A percentile compares a stretch with the other conserved stretches of the same genome.
These are phyloP conservation scores for Alternaria conjuncta DNA, from an alignment of 2,329 filamentous ascomycete genomes.

Conservation along the genomic window DNA sequence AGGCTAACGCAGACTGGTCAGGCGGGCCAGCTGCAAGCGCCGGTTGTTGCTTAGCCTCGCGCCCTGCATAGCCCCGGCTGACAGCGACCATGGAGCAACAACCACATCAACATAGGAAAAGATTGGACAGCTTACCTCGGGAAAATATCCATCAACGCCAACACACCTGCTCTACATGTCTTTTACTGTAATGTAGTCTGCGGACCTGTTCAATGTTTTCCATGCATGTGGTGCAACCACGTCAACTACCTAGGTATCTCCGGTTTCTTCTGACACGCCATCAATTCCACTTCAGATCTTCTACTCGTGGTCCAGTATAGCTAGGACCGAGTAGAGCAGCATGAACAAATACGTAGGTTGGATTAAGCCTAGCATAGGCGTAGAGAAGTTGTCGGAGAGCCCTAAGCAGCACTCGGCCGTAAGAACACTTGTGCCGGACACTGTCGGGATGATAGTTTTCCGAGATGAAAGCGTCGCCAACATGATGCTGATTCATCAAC, in stretches of 20 bases:
- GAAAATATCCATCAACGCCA: no score
- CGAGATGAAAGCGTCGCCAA: not conserved
- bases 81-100: not conserved
- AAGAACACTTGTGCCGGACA: not conserved
- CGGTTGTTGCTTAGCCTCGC: not conserved
- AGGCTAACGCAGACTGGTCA: not conserved
- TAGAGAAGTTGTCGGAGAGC: not conserved
- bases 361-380: not conserved
- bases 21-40: not conserved
- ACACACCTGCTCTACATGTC: no score
- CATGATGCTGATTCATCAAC: rapidly evolving
- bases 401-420: not conserved
- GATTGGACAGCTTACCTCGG: no score
- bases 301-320: not conserved
- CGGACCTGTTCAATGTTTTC: no score
- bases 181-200: no score
- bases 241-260: not conserved
- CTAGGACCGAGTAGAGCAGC: rapidly evolving
- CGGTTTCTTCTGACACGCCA: not conserved
- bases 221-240: not conserved
- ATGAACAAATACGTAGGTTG: not conserved
- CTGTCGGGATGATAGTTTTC: not conserved
- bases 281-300: not conserved
- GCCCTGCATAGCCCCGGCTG: not conserved
- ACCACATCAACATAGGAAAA: not conserved